These are phyloP conservation scores for Fusarium foetens DNA, from an alignment of 2,329 filamentous ascomycete genomes.

Conservation along the genomic window DNA sequence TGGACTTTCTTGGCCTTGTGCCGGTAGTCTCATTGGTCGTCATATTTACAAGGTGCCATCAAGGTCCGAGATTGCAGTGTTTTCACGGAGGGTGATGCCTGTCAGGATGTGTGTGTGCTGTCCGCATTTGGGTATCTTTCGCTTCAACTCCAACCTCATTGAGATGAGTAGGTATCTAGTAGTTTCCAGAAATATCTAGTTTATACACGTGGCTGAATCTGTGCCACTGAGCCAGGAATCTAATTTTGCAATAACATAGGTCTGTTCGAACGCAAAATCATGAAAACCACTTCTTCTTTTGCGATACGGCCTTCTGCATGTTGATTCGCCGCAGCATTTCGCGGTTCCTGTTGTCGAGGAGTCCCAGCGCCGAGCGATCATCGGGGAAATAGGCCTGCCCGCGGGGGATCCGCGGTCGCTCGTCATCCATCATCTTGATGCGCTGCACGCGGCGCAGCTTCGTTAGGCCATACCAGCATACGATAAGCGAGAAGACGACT, in stretches of 20 bases:
- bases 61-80: background rate
- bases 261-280: background rate
- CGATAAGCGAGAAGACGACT: slow-evolving; percentile 76
- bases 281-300: slow-evolving; percentile 50
- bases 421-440: slow-evolving; percentile 78
- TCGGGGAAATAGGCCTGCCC: slow-evolving; percentile 52
- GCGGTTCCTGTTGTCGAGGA: slow-evolving; percentile 64
- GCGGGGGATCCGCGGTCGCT: slow-evolving; percentile 53
- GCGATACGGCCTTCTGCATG: slow-evolving; percentile 56
- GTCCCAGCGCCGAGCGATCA: slow-evolving; percentile 56
- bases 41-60: slow-evolving; percentile 7
- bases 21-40: slow-evolving; percentile 13
- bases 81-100: slow-evolving; percentile 10
- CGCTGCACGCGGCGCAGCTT: slow-evolving; percentile 88
- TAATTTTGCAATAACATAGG: slow-evolving; percentile 11
- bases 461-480: slow-evolving; percentile 84
- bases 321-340: slow-evolving; percentile 65
- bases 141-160: slow-evolving; percentile 39
- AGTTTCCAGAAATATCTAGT: slow-evolving; percentile 29
- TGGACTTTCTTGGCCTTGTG: background rate
- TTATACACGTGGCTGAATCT: slow-evolving; percentile 29
- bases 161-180: slow-evolving; percentile 44
- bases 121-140: slow-evolving; percentile 37
- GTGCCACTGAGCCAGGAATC: slow-evolving; percentile 30
- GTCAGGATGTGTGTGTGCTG: slow-evolving; percentile 23